Evolutionary conservation across 139 green algal species (phyloP).

Genomic region (Chlamydomonas eustigma): DNA sequence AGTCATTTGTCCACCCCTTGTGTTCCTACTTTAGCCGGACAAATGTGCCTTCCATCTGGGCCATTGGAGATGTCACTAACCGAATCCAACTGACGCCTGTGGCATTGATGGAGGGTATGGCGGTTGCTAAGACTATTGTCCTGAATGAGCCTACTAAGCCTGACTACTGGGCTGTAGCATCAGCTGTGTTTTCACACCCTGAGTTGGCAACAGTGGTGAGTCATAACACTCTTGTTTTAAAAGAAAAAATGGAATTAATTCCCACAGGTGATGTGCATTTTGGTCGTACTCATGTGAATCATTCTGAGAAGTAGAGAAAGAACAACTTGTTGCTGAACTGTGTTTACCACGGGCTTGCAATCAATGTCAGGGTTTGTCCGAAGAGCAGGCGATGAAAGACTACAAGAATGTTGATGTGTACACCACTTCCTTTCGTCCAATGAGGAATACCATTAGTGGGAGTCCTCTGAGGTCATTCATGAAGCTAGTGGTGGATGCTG

Average conservation of each 20-base stretch:
- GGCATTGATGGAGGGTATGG: conserved; percentile 69
- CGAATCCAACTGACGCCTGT: conserved; percentile 69
- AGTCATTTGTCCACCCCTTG: too few species aligned
- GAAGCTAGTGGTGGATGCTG: conserved; percentile 87
- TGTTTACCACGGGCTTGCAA: background rate
- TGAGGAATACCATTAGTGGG: conserved; percentile 92
- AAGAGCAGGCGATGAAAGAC: conserved; percentile 76
- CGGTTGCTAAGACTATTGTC: conserved; percentile 84
- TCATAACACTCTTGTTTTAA: too few species aligned
- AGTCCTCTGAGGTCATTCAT: conserved; percentile 58
- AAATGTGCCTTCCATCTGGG: conserved; percentile 82
- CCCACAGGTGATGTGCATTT: too few species aligned
- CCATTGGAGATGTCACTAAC: conserved; percentile 94
- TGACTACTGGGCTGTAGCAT: conserved; percentile 71
- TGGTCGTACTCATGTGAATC: too few species aligned
- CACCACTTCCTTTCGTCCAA: conserved; percentile 84
- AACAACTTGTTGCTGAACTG: background rate
- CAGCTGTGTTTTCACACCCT: conserved; percentile 84
- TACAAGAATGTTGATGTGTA: conserved; percentile 80
- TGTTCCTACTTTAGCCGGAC: too few species aligned
- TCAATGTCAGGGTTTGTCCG: conserved; percentile 66
- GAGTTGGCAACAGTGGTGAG: conserved; percentile 80
- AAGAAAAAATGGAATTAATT: too few species aligned
- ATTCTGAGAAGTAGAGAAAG: background rate
- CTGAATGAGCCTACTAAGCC: conserved; percentile 71